These are phyloP conservation scores for Phytophthora megakarya DNA, from an alignment of 352 stramenopile species.

Conservation along the genomic window DNA sequence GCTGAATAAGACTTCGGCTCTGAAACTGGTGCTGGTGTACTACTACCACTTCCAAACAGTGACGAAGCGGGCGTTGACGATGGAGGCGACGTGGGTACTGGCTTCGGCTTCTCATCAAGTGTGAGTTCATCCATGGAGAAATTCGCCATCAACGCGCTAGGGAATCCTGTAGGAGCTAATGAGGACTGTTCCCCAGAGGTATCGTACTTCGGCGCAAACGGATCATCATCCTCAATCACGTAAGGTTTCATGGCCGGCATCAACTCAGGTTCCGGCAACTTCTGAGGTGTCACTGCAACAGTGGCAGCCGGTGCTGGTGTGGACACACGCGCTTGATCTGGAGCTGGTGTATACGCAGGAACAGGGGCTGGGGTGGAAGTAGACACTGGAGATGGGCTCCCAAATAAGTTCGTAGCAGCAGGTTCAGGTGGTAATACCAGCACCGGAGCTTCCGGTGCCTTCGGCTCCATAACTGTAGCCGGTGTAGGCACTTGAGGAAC, in stretches of 20 bases:
- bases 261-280: slow-evolving; percentile 32
- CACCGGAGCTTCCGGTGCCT: slow-evolving; percentile 10
- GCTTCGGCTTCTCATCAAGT: slow-evolving; percentile 34
- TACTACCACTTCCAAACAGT: slow-evolving; percentile 39
- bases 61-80: slow-evolving; percentile 27
- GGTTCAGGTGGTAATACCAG: slow-evolving; percentile 15
- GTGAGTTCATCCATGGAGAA: slow-evolving; percentile 55
- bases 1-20: slow-evolving; percentile 14
- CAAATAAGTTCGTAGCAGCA: slow-evolving; percentile 28
- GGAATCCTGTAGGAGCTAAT: slow-evolving; percentile 33
- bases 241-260: slow-evolving; percentile 45
- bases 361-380: slow-evolving; percentile 17
- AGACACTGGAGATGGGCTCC: slow-evolving; percentile 9
- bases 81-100: slow-evolving; percentile 16
- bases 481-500: neutral
- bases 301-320: slow-evolving; percentile 18
- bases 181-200: slow-evolving; percentile 6
- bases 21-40: slow-evolving; percentile 9
- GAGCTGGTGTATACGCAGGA: neutral
- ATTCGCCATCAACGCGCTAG: slow-evolving; percentile 44
- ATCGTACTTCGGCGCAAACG: slow-evolving; percentile 30
- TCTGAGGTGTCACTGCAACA: slow-evolving; percentile 15
- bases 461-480: slow-evolving; percentile 17
- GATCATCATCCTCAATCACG: slow-evolving; percentile 41
- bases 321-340: slow-evolving; percentile 11